Conservation (phyloP, 169 alveolate genomes). For the Cryptosporidium parvum region DNA sequence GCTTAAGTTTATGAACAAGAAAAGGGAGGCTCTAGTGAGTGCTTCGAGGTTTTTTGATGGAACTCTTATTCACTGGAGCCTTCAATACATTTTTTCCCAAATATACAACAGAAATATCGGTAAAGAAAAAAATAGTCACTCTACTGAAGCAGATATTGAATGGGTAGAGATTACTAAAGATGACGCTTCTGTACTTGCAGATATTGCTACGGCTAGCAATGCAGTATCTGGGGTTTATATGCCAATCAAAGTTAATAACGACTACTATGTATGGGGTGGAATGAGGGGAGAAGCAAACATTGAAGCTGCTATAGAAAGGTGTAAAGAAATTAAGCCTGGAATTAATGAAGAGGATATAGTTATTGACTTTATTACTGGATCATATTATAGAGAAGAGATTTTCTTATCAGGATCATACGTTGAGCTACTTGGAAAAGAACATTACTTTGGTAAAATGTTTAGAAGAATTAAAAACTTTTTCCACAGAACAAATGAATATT, state of each 20-base stretch:
- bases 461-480: constrained; percentile 44
- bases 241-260: constrained; percentile 45
- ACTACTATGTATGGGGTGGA: constrained; percentile 72
- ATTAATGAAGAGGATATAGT: constrained; percentile 57
- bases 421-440: constrained; percentile 55
- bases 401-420: constrained; percentile 55
- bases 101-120: background rate
- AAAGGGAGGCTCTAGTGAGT: constrained; percentile 60
- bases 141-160: background rate
- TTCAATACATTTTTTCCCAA: constrained; percentile 34
- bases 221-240: constrained; percentile 67
- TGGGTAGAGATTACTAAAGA: constrained; percentile 36
- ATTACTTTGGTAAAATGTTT: constrained; percentile 43
- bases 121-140: background rate
- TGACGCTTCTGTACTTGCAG: constrained; percentile 37
- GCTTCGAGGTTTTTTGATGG: constrained; percentile 71
- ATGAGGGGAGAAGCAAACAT: constrained; percentile 65
- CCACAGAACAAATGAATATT: constrained; percentile 13
- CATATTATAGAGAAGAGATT: constrained; percentile 63
- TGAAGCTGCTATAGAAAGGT: constrained; percentile 69
- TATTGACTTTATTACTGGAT: constrained; percentile 66
- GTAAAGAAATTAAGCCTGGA: constrained; percentile 57
- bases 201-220: constrained; percentile 66
- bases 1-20: constrained; percentile 1
- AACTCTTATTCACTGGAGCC: constrained; percentile 63